Percentiles rank a stretch among this genome's conserved stretches.
phyloP scores from a whole-genome alignment of 129 eudicot species.

The Centaurea solstitialis region DNA sequence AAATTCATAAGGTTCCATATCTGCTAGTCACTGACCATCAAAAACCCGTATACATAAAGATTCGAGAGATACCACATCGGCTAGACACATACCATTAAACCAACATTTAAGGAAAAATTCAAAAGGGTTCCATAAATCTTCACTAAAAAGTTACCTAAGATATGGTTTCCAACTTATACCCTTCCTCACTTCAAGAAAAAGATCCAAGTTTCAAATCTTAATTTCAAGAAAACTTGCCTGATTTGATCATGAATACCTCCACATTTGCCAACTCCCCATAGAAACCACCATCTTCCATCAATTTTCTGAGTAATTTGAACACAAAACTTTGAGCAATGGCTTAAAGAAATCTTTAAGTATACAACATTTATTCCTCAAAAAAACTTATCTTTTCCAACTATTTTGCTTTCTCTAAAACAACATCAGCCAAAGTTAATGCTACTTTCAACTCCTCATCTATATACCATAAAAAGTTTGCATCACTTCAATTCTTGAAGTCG shows the following conservation, averaged over 20 bases:
- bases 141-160: background rate
- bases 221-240: background rate
- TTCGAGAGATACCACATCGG: background rate
- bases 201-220: background rate
- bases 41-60: background rate
- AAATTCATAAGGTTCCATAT: background rate
- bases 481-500: slow-evolving; percentile 15
- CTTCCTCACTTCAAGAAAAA: background rate
- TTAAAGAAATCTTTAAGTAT: background rate
- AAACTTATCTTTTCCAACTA: slow-evolving; percentile 6
- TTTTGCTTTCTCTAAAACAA: slow-evolving; percentile 8
- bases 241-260: background rate
- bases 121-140: background rate
- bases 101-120: background rate
- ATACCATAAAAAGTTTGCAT: slow-evolving; percentile 22
- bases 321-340: background rate
- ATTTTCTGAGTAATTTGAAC: background rate
- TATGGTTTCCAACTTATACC: background rate
- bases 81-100: background rate
- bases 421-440: slow-evolving; percentile 9
- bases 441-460: slow-evolving; percentile 30
- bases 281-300: background rate
- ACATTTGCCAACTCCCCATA: background rate
- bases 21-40: background rate
- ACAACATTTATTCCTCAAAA: slow-evolving; percentile 14